Base-by-base conservation (phyloP, 805 yeast genomes). In the Zygosaccharomyces lentus region DNA sequence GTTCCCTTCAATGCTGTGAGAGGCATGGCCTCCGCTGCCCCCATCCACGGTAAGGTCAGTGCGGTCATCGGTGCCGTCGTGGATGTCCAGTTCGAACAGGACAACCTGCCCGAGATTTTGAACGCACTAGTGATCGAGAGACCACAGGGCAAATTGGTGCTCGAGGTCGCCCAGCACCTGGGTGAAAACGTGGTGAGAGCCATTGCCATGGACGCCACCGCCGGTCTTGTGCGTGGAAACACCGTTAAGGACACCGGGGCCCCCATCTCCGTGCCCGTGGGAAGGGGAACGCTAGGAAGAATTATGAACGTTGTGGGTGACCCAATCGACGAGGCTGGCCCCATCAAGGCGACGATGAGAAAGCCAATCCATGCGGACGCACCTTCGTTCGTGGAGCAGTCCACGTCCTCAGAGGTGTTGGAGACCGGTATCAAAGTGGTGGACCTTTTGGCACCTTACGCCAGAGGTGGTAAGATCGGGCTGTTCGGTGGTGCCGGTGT, bases 401-500 rank as follows among this genome's bases (percentile, higher is more conserved):
- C 97, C 56, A 93, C 99, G 65, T 75, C 82, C 61, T 98, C 99
- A 58, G 98, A 93, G 82, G 90, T 93, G 67, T 83, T 93, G 71
- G 99, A 90, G 80, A 91, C 99, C 59, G 97, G 99, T 88, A 91
- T 91, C 74, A 91, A 91, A 83, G 99, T 91, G 75, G 99, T 91
- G 78, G 99, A 91, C 74, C 81, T 91, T 71, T 82, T 91, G 62
- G 99, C 99, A 64, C 99, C 99, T 65, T 91, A 91, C 81, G 98
- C 99, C 72, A 89, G 97, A 87, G 99, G 99, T 87, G 99, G 99
- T 87, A 91, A 91, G 84, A 91, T 91, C 88, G 99, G 99, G 84
- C 84, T 91, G 71, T 91, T 91, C 86, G 99, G 99, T 81, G 99
- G 99, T 91, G 99, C 99, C 75, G 99, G 99, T 91, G 99, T 91